Evolutionary conservation across 2,329 filamentous ascomycete genomes (phyloP), one percentile per base, ranked within the genome.

Genomic region (Chaetomiaceae sp.): DNA sequence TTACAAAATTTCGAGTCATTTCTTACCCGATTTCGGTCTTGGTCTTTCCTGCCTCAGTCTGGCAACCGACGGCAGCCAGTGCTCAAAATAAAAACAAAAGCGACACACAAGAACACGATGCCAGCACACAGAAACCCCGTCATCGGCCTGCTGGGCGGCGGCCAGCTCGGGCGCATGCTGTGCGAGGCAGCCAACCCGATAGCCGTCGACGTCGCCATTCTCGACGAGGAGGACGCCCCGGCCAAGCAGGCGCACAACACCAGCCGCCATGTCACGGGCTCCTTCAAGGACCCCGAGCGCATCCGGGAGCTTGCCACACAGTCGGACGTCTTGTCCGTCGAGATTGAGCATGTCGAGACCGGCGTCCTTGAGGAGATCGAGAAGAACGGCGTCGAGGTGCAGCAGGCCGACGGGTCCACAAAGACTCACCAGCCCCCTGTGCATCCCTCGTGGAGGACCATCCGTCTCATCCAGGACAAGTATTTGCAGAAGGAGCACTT

Each of bases 321-420:
- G 31, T 90, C 85, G 63, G 89, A 95, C 67, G 82, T 95, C 15
- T 76, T 96, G 57, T 96, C 91, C 0, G 89, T 95, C 14, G 92
- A 97, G 71, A 96, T 96, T 59, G 92, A 97, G 75, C 92, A 96
- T 71, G 87, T 96, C 54, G 84, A 96, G 69, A 94, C 90, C n/a
- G 78, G 89, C 49, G 86, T 94, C 22, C 80, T 96, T 4, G 89
- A 96, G 71, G 88, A 95, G 66, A 83, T 96, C 53, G 83, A 82
- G 4, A 81, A 81, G 15, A 74, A 77, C 49, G 83, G 85, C 31
- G 82, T 87, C 4, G 72, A 81, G 58, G 74, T 84, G 20, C 71
- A 60, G 53, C 57, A 57, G 11, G 58, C 61, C 34, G 66, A 64
- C n/a, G 62, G 66, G n/a, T 63, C 72, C 56, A 72, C 72, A 25